A percentile compares a stretch with the other conserved stretches of the same genome.
Evolutionary conservation across 179 eudicot species (phyloP).

Genomic region (Beta macrorhiza): DNA sequence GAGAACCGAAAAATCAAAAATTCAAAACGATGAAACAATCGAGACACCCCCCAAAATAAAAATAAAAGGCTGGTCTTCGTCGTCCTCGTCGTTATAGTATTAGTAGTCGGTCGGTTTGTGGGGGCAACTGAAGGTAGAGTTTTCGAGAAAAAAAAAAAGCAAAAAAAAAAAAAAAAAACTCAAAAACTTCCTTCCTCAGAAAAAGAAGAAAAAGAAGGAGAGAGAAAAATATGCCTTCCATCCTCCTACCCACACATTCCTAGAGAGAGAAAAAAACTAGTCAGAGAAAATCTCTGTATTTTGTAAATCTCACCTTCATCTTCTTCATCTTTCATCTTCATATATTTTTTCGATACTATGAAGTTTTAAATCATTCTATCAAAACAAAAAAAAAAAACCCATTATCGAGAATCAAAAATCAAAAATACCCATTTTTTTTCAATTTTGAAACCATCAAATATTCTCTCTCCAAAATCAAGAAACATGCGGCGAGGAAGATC

Average conservation of each 20-base stretch:
- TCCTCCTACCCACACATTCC: slow-evolving; percentile 33
- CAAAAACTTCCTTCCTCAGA: slow-evolving; percentile 3
- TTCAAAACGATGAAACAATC: too few species aligned
- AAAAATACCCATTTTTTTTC: not conserved
- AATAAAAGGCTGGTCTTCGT: not conserved
- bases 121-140: slow-evolving; percentile 10
- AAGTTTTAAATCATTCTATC: too few species aligned
- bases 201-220: slow-evolving; percentile 6
- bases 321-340: not conserved
- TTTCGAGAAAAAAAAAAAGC: slow-evolving; percentile 16
- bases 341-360: too few species aligned
- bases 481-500: slow-evolving; percentile 50
- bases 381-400: not conserved
- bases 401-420: not conserved
- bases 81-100: not conserved
- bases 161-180: not conserved
- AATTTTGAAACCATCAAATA: too few species aligned
- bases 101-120: slow-evolving; percentile 21
- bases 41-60: not conserved
- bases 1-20: too few species aligned
- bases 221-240: slow-evolving; percentile 25
- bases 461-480: too few species aligned
- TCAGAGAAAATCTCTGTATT: slow-evolving; percentile 6
- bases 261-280: not conserved
- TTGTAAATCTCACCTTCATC: not conserved